Evolutionary conservation across 2,329 filamentous ascomycete species (phyloP).

Genomic region (Ophiostoma sp.): DNA sequence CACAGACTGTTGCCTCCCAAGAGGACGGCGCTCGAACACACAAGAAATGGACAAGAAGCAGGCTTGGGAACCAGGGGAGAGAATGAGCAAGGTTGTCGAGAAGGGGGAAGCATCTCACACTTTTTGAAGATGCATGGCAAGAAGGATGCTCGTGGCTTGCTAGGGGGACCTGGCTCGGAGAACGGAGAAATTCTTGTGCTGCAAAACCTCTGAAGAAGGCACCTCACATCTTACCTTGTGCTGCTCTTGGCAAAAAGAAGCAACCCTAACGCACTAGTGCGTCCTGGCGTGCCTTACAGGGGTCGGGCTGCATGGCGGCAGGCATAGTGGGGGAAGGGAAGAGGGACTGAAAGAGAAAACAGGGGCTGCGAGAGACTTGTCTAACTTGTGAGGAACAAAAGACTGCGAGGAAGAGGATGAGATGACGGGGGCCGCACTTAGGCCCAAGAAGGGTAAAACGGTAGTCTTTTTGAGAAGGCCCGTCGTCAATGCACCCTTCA

Average conservation of each 20-base stretch:
- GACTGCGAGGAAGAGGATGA: not conserved
- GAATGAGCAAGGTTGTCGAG: conserved; percentile 5
- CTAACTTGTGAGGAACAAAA: not conserved
- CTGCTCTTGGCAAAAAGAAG: not conserved
- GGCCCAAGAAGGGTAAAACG: conserved; percentile 14
- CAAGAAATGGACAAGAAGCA: not conserved
- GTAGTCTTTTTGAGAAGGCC: conserved; percentile 3
- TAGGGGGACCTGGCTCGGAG: not conserved
- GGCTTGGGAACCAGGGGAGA: conserved; percentile 18
- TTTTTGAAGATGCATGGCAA: not conserved
- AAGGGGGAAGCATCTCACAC: not conserved
- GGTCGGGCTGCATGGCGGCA: conserved; percentile 12
- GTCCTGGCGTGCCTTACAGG: conserved; percentile 26
- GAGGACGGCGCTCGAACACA: conserved; percentile 4
- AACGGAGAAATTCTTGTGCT: conserved; percentile 1
- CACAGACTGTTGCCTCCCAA: not conserved
- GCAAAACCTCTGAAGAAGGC: not conserved
- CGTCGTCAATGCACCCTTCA: not conserved
- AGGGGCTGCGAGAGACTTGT: not conserved
- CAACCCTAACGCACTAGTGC: not conserved
- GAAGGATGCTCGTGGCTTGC: conserved; percentile 9
- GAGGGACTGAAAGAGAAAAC: not conserved
- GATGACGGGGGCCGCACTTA: conserved; percentile 13
- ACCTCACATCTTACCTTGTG: not conserved
- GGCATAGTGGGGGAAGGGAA: conserved; percentile 16